Percentiles rank a stretch among this genome's conserved stretches.
These are phyloP conservation scores for Epichloe bromicola DNA, from an alignment of 2,329 filamentous ascomycete genomes.

Conservation along the genomic window DNA sequence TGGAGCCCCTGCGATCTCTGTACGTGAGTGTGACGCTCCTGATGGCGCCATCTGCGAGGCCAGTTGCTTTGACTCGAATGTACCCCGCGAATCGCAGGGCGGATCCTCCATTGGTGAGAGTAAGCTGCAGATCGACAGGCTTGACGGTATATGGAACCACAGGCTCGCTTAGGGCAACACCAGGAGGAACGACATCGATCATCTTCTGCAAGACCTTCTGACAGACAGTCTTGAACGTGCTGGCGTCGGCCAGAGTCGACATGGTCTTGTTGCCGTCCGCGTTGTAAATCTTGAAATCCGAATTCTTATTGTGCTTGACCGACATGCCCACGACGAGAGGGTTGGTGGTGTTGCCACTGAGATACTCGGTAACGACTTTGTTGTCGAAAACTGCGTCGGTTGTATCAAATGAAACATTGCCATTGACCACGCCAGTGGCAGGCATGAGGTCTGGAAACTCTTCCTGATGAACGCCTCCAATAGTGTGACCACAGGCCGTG, in stretches of 20 bases:
- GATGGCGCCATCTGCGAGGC: slow-evolving; percentile 28
- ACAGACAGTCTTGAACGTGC: slow-evolving; percentile 35
- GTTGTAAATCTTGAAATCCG: slow-evolving; percentile 43
- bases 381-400: slow-evolving; percentile 40
- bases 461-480: slow-evolving; percentile 44
- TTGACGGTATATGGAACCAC: slow-evolving; percentile 46
- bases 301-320: slow-evolving; percentile 29
- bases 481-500: slow-evolving; percentile 46
- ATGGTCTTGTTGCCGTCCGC: slow-evolving; percentile 44
- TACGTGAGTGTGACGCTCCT: slow-evolving; percentile 38
- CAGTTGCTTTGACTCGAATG: slow-evolving; percentile 43
- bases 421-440: slow-evolving; percentile 27
- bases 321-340: slow-evolving; percentile 41
- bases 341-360: slow-evolving; percentile 39
- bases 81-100: slow-evolving; percentile 38
- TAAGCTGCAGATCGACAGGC: slow-evolving; percentile 43
- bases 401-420: slow-evolving; percentile 33
- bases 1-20: slow-evolving; percentile 39
- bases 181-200: slow-evolving; percentile 45
- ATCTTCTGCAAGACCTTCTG: slow-evolving; percentile 41
- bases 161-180: slow-evolving; percentile 36
- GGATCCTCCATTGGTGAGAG: slow-evolving; percentile 33
- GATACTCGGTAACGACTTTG: slow-evolving; percentile 42
- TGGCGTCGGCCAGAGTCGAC: slow-evolving; percentile 28
- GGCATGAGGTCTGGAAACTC: slow-evolving; percentile 42